Base-by-base conservation (phyloP, 805 yeast species). In the Saccharomycopsis sp. region DNA sequence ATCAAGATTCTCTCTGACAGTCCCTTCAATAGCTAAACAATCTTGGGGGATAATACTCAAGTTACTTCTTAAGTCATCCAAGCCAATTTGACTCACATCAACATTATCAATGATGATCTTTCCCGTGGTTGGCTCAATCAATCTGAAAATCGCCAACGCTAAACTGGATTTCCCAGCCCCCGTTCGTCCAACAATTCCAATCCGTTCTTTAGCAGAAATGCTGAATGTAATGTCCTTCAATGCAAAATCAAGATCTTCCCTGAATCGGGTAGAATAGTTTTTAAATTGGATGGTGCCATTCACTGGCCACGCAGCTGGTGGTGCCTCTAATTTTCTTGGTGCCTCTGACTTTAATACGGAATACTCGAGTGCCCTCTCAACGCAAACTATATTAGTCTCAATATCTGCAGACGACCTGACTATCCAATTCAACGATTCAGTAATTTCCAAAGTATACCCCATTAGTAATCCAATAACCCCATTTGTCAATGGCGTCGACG, bases 131-230 rank as follows among this genome's bases (percentile, higher is more conserved):
- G 84, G 74, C 56, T 79, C 85, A 41, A 79, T 66, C 19, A 79
- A 60, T 54, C 86, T 63, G 60, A 77, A 80, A 7, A 79, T 56
- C 1, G 85, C 81, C 45, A 79, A 59, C 1, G 82, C 72, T 40
- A 79, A 62, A 0, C 83, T 70, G 0, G 81, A 72, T 51, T 80
- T 80, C 39, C 88, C 88, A 2, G 87, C 85, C 32, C 88, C 88
- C 0, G 87, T 81, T 59, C 88, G 68, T n/a, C 88, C 88, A 38
- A 81, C 86, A 53, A 81, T 76, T 43, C 88, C 87, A 48, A 81
- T 61, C 53, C 81, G 81, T 52, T 81, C 85, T 21, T 64, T 59
- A 2, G 81, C 63, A 14, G 68, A 60, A 36, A 81, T 69, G 1
- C 63, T 55, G 17, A 79, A 51, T 16, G 57, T 58, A 27, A 81